Evolutionary conservation across 805 yeast species (phyloP), one percentile per base, ranked within the genome.

Genomic region (Metschnikowia amazonensis): DNA sequence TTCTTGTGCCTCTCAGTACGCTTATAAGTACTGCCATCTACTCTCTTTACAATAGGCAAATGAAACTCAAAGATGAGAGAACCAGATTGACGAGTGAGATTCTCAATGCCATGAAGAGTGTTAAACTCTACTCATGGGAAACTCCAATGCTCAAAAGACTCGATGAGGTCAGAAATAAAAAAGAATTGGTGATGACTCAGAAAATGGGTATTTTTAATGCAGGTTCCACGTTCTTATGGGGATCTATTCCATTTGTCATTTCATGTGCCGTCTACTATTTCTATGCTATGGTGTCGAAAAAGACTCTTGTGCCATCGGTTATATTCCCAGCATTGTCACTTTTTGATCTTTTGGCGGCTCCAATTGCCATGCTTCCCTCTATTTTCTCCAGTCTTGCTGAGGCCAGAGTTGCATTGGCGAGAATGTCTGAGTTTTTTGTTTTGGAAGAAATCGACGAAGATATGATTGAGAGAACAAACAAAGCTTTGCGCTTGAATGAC

Each of bases 121-220:
- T 84, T 52, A 84, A 84, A 55, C 63, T 84, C 23, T 84, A 82
- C 55, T 80, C 86, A 0, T 83, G 87, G 85, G 90, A 84, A 58
- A 64, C 66, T 28, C 84, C 88, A 21, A 80, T 82, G 81, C 55
- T 80, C 30, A 65, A 68, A 17, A 76, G 75, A 49, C 61, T 84
- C 10, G 55, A 67, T 9, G 74, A 72, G 46, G 71, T 79, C 24
- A 74, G 89, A 67, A 80, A 83, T 53, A 74, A 75, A 44, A 64
- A 75, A 49, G 89, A 84, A 58, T 62, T 84, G 51, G 65, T 60
- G 30, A 80, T 77, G 50, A 61, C 76, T 52, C 68, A 68, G 47
- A 74, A 58, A 45, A 79, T 81, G 49, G 73, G 73, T 25, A 56
- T 67, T 28, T 58, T 56, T 40, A 66, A 60, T 42, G 63, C 74